Conservation (phyloP, 495 filamentous ascomycete species). For the Choiromyces venosus region DNA sequence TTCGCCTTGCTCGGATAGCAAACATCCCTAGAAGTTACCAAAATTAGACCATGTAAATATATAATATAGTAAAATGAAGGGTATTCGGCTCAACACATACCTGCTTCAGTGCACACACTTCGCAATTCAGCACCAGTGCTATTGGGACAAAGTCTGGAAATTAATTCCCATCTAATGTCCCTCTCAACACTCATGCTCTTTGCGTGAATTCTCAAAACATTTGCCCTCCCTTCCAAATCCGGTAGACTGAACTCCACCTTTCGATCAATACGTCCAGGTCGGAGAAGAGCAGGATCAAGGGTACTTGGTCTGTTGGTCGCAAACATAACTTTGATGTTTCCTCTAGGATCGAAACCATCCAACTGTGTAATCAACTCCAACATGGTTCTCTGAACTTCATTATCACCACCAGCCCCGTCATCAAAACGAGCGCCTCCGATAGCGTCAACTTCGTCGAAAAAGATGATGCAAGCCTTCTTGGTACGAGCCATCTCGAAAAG, state of each 20-base stretch:
- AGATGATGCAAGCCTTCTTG: constrained; percentile 99
- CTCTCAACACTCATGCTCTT: constrained; percentile 99
- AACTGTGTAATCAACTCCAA: constrained; percentile 96
- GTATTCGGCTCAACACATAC: constrained; percentile 19
- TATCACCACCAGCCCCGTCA: constrained; percentile 94
- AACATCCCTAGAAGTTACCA: constrained; percentile 61
- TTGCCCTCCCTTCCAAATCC: constrained; percentile 92
- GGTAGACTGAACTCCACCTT: constrained; percentile 98
- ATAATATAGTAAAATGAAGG: neutral
- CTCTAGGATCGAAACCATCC: constrained; percentile 93
- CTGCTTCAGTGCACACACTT: constrained; percentile 43
- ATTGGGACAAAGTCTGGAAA: constrained; percentile 93
- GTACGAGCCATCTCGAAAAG: constrained; percentile 99
- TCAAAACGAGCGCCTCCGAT: constrained; percentile 98
- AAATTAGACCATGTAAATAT: neutral
- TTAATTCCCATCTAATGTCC: constrained; percentile 97
- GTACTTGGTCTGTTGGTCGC: constrained; percentile 96
- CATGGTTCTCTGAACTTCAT: constrained; percentile 99
- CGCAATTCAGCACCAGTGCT: constrained; percentile 89
- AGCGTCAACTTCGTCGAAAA: constrained; percentile 99
- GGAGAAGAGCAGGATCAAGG: constrained; percentile 91
- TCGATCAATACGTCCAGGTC: constrained; percentile 93
- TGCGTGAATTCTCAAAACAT: constrained; percentile 95
- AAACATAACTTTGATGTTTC: constrained; percentile 99
- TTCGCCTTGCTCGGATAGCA: constrained; percentile 89